These are phyloP conservation scores for Cynanchum wilfordii DNA, from an alignment of 257 asterid species.

Conservation along the genomic window DNA sequence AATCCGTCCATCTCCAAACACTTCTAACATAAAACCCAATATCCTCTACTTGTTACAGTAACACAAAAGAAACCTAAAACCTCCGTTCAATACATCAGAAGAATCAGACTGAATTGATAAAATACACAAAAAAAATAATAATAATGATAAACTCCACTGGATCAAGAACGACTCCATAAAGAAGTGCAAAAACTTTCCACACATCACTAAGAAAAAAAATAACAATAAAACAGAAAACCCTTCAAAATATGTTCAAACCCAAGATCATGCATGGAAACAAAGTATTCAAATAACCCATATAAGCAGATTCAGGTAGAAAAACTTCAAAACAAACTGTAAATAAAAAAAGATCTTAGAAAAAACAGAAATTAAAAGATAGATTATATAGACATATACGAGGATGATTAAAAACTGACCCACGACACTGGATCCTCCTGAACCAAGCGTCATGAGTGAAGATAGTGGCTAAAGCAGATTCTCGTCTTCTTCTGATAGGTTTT, in stretches of 20 bases:
- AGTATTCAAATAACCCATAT: not conserved
- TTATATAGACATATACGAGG: not conserved
- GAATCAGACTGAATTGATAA: not conserved
- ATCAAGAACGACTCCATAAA: slow-evolving; percentile 1
- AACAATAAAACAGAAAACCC: not conserved
- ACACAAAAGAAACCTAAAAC: not conserved
- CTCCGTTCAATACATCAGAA: not conserved
- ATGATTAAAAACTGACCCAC: slow-evolving; percentile 47
- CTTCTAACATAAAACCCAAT: not conserved
- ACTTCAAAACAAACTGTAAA: too few species aligned
- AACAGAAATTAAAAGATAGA: not conserved
- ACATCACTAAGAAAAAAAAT: not conserved
- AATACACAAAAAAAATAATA: not conserved
- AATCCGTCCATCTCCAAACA: not conserved
- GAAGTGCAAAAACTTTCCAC: not conserved
- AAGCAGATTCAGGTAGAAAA: not conserved
- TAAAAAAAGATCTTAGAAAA: not conserved
- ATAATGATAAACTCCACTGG: not conserved
- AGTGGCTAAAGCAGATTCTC: not conserved
- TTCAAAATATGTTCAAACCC: not conserved
- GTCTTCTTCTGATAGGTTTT: slow-evolving; percentile 14
- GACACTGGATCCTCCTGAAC: slow-evolving; percentile 85
- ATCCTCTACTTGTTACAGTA: not conserved
- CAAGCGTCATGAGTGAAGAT: slow-evolving; percentile 53
- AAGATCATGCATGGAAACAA: not conserved